Evolutionary conservation across 148 eudicot genomes (phyloP).

Genomic region (Euryodendron excelsum): DNA sequence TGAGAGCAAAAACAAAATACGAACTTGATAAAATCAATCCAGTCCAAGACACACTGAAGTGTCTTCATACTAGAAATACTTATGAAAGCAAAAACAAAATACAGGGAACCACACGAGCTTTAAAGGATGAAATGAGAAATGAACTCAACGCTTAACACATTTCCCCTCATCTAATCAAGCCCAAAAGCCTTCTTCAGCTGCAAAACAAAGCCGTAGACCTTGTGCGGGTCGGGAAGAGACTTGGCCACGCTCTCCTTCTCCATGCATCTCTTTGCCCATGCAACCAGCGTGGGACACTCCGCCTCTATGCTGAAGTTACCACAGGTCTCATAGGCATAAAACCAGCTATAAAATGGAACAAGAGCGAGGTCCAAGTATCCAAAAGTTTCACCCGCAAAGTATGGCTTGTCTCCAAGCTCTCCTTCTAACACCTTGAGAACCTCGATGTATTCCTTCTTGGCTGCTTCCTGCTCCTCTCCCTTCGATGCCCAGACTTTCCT

Average conservation of each 20-base stretch:
- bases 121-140: no score
- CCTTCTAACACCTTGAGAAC: neutral
- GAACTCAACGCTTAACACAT: no score
- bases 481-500: neutral
- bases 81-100: no score
- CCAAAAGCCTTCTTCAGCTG: neutral
- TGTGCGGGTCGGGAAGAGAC: constrained; percentile 22
- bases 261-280: constrained; percentile 45
- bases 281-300: constrained; percentile 20
- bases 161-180: neutral
- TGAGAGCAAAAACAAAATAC: no score
- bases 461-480: constrained; percentile 1
- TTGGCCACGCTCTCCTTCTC: constrained; percentile 31
- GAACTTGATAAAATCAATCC: no score
- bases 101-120: no score
- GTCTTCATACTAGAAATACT: no score
- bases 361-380: neutral
- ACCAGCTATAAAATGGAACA: constrained; percentile 6
- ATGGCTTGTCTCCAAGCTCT: neutral
- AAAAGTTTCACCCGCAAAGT: neutral
- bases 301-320: no score
- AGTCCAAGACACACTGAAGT: no score
- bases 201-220: constrained; percentile 16
- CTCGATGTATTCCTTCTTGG: constrained; percentile 1
- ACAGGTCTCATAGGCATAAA: neutral